Conservation (phyloP, 768 basidiomycete species). For the Phlegmacium glaucopus region DNA sequence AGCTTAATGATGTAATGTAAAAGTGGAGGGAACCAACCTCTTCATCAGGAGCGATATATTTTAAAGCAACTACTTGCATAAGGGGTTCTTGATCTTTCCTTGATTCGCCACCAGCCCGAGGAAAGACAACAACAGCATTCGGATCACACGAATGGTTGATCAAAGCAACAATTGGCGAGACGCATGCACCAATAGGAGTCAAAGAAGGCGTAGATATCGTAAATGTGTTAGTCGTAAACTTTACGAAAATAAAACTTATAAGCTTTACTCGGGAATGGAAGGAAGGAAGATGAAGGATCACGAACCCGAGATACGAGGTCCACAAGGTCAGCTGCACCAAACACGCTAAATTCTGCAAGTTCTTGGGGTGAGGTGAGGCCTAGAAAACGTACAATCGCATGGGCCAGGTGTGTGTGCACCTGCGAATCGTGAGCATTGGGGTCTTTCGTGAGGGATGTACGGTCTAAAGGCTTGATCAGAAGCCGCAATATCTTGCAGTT, state of each 20-base stretch:
- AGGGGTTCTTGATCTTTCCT: conserved; percentile 45
- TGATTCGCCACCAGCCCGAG: conserved; percentile 40
- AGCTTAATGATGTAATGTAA: not conserved
- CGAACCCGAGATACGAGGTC: conserved; percentile 70
- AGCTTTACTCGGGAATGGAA: not conserved
- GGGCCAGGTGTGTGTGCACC: conserved; percentile 66
- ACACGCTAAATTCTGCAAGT: conserved; percentile 53
- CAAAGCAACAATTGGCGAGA: conserved; percentile 76
- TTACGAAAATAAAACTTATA: not conserved
- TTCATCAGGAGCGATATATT: conserved; percentile 57
- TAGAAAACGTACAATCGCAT: conserved; percentile 71
- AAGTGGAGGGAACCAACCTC: conserved; percentile 48
- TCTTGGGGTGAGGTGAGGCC: conserved; percentile 56
- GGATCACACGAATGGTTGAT: conserved; percentile 88
- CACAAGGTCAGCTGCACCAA: conserved; percentile 59
- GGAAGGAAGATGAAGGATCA: not conserved
- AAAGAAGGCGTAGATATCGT: conserved; percentile 78
- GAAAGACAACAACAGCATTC: conserved; percentile 91
- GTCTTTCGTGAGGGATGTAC: conserved; percentile 39
- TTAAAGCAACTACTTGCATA: conserved; percentile 73
- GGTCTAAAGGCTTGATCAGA: conserved; percentile 39
- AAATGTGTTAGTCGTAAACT: conserved; percentile 94
- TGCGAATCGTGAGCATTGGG: conserved; percentile 44
- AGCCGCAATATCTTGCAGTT: not conserved
- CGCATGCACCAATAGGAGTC: conserved; percentile 77